These are phyloP conservation scores for Trichoderma cornu-damae DNA, from an alignment of 2,329 filamentous ascomycete species.

Conservation along the genomic window DNA sequence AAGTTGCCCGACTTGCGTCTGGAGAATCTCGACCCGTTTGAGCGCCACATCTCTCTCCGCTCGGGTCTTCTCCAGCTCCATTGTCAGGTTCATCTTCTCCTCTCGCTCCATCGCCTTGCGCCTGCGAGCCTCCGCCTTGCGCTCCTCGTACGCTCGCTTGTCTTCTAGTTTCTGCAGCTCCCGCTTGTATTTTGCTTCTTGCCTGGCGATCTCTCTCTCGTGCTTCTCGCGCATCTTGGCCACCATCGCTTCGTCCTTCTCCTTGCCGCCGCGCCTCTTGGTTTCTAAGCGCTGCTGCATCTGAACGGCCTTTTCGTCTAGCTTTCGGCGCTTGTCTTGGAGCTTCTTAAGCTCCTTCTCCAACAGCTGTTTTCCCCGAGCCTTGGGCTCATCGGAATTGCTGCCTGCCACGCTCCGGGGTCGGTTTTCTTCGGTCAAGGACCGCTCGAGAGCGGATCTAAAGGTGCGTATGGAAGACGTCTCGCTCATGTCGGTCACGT, in stretches of 20 bases:
- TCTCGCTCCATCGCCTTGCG: slow-evolving; percentile 51
- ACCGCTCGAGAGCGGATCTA: slow-evolving; percentile 43
- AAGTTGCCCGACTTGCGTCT: slow-evolving; percentile 50
- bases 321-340: slow-evolving; percentile 53
- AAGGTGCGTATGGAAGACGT: slow-evolving; percentile 46
- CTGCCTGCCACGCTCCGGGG: slow-evolving; percentile 26
- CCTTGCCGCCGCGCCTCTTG: slow-evolving; percentile 44
- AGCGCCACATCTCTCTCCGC: slow-evolving; percentile 49
- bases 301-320: slow-evolving; percentile 58
- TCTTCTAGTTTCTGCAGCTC: slow-evolving; percentile 62
- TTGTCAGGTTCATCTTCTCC: slow-evolving; percentile 43
- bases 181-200: slow-evolving; percentile 60
- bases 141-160: slow-evolving; percentile 57
- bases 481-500: slow-evolving; percentile 33
- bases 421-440: slow-evolving; percentile 28
- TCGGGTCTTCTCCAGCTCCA: slow-evolving; percentile 49
- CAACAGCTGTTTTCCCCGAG: slow-evolving; percentile 26
- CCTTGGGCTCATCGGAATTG: slow-evolving; percentile 39
- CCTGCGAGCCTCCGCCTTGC: slow-evolving; percentile 50
- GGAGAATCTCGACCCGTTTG: slow-evolving; percentile 51
- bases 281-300: slow-evolving; percentile 45
- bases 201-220: slow-evolving; percentile 57
- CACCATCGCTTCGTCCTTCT: slow-evolving; percentile 46
- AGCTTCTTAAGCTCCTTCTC: slow-evolving; percentile 64
- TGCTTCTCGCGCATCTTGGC: slow-evolving; percentile 60